A percentile compares a stretch with the other conserved stretches of the same genome.
phyloP scores from a whole-genome alignment of 1,284 basidiomycete genomes.

The Schizophyllum amplum region DNA sequence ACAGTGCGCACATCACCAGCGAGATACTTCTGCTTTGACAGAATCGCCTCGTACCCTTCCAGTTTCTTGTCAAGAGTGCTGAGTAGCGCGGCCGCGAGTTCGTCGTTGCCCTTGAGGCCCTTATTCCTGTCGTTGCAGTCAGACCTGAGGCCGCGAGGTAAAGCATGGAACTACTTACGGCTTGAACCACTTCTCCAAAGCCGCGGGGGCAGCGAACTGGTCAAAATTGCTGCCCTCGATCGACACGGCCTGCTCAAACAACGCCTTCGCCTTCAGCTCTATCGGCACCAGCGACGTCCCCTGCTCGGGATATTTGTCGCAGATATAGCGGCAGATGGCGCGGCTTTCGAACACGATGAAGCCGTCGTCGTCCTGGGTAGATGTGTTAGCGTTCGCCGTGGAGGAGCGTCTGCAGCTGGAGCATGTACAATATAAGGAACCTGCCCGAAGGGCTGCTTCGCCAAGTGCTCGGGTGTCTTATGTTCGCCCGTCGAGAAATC shows the following conservation, averaged over 20 bases:
- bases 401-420: too few species aligned
- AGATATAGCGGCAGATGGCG: too few species aligned
- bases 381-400: too few species aligned
- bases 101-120: too few species aligned
- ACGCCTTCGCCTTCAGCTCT: too few species aligned
- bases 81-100: conserved; percentile 22
- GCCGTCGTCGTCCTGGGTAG: too few species aligned
- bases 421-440: too few species aligned
- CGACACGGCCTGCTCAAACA: conserved; percentile 9
- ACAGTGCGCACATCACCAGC: conserved; percentile 37
- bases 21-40: conserved; percentile 42
- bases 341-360: too few species aligned
- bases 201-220: conserved; percentile 22
- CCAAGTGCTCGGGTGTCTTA: conserved; percentile 2
- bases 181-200: conserved; percentile 24
- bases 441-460: too few species aligned
- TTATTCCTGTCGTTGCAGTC: conserved; percentile 9
- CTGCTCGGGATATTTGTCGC: too few species aligned
- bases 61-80: conserved; percentile 29
- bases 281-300: too few species aligned
- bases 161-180: conserved; percentile 6
- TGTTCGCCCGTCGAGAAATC: conserved; percentile 1
- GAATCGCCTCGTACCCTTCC: conserved; percentile 42
- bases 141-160: neutral
- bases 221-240: conserved; percentile 26